phyloP scores from a whole-genome alignment of 208 protist genomes.

The Balamuthia mandrillaris region DNA sequence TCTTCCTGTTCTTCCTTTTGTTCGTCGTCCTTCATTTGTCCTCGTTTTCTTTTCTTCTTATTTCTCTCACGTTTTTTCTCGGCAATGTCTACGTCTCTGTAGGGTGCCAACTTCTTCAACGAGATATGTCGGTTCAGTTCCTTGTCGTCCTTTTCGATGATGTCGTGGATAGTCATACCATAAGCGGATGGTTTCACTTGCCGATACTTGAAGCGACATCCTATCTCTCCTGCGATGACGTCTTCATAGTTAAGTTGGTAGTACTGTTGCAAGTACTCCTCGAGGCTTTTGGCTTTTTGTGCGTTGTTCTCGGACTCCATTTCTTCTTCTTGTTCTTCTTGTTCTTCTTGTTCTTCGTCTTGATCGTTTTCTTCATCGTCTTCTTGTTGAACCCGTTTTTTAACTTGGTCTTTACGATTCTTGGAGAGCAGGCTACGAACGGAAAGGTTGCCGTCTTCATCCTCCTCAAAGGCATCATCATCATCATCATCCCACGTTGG shows the following conservation, averaged over 20 bases:
- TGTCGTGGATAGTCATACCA: background rate
- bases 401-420: background rate
- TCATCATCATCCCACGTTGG: background rate
- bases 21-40: background rate
- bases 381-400: background rate
- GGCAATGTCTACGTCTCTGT: background rate
- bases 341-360: background rate
- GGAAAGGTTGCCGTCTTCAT: background rate
- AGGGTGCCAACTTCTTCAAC: conserved; percentile 19
- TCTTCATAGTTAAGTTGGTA: conserved; percentile 24
- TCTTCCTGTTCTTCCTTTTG: too few relatives aligned
- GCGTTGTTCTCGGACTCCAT: too few relatives aligned
- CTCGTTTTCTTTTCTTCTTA: background rate
- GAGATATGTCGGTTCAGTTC: background rate
- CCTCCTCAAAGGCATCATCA: background rate
- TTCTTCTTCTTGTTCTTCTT: background rate
- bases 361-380: background rate
- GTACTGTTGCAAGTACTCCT: background rate
- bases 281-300: too few relatives aligned
- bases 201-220: conserved; percentile 22
- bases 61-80: background rate
- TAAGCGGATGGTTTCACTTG: background rate
- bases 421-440: background rate
- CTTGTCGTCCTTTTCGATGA: background rate
- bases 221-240: conserved; percentile 5